Base-by-base conservation (phyloP, 2,329 filamentous ascomycete species). In the Neopestalotiopsis clavispora region DNA sequence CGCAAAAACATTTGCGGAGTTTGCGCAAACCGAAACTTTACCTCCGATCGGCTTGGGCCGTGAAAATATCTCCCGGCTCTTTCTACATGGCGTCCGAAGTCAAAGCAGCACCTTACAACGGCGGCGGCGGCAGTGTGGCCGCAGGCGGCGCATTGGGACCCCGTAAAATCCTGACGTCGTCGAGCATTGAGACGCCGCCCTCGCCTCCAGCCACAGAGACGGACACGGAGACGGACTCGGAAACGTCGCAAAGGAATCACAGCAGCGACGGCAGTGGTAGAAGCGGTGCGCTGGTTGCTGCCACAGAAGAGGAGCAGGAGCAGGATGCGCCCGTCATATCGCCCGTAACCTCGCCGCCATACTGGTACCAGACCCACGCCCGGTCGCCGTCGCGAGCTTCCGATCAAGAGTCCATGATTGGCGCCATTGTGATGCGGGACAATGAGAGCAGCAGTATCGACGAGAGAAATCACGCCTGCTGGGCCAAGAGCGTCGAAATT, bases 401-500 rank as follows among this genome's bases (percentile, higher is more conserved):
- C 57, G 75, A 85, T 28, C 23, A 28, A 52, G 80, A 82, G 30
- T 82, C 81, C 9, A 78, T 87, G n/a, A 75, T 78, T 0, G 87
- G 87, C 45, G 87, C 85, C 58, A 91, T 91, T 72, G 89, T 84
- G 7, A 80, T 91, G 69, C 87, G 85, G 71, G 89, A 91, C 76
- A 91, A 91, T 77, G 88, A 90, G 72, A 84, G 82, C 42, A 84
- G 82, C 69, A 84, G 84, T 59, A 78, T 82, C 64, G 81, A 85
- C 70, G 84, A 77, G 17, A 74, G 78, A 49, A 76, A 74, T 4
- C 71, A 69, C 52, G 88, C 87, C 13, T 91, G 89, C 78, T 91
- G 89, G 89, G 89, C 89, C 38, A 86, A 84, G 79, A 89, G 87
- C 76, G 89, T 91, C 67, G 84, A 87, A 72, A 84, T 91, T 57